These are phyloP conservation scores for Pseudogymnoascus verrucosus DNA, from an alignment of 2,329 filamentous ascomycete species.

Conservation along the genomic window DNA sequence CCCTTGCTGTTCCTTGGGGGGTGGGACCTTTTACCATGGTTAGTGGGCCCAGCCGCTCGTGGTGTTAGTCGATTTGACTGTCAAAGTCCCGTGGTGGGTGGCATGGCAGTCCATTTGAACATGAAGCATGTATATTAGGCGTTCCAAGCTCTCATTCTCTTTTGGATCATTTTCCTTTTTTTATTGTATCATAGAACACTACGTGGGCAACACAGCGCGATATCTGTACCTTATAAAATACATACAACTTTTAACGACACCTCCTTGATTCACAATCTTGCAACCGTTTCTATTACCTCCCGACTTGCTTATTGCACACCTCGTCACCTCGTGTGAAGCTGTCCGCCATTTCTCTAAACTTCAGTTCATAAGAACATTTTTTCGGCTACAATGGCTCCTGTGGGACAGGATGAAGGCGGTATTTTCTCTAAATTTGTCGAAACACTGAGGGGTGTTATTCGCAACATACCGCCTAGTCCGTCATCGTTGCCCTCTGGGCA, in stretches of 20 bases:
- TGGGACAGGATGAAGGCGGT: neutral
- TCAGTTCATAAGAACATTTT: neutral
- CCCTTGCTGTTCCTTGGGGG: neutral
- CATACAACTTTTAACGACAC: neutral
- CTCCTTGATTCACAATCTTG: neutral
- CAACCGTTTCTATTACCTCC: neutral
- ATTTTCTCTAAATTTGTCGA: too few relatives aligned
- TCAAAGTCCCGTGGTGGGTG: neutral
- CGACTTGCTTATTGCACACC: neutral
- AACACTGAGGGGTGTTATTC: neutral
- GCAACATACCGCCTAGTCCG: neutral
- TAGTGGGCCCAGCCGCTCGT: neutral
- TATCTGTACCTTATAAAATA: neutral
- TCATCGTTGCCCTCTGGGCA: neutral
- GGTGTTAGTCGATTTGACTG: neutral
- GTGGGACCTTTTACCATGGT: neutral
- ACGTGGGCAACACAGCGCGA: neutral
- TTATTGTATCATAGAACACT: neutral
- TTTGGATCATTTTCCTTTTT: neutral
- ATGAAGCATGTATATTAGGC: slow-evolving; percentile 2
- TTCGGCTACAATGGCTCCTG: neutral
- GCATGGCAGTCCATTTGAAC: neutral
- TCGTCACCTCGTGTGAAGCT: neutral
- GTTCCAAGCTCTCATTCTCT: neutral
- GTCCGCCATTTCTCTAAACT: neutral